Evolutionary conservation across 2,329 filamentous ascomycete species (phyloP).

Genomic region (Ophiocordyceps camponoti-saundersi): DNA sequence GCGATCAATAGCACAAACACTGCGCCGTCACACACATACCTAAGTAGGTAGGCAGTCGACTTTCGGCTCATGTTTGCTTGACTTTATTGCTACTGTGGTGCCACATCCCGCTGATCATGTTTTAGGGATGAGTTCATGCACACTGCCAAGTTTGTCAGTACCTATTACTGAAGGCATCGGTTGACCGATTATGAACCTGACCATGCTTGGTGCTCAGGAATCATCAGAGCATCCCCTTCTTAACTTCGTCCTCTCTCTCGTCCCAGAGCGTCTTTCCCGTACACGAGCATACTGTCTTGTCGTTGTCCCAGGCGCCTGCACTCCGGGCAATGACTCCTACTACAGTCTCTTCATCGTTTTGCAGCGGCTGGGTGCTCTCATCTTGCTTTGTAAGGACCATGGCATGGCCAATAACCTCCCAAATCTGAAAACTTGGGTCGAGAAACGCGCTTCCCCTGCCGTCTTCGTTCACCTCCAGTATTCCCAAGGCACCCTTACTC

Average conservation of each 20-base stretch:
- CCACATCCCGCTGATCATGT: background rate
- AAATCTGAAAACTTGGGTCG: constrained; percentile 70
- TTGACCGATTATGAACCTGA: background rate
- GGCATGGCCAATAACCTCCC: constrained; percentile 90
- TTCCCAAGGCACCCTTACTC: constrained; percentile 52
- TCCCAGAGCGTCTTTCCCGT: constrained; percentile 98
- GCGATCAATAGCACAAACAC: no score
- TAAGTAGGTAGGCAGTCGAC: background rate
- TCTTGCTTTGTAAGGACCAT: constrained; percentile 63
- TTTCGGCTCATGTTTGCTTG: background rate
- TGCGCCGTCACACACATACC: no score
- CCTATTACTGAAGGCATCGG: no score
- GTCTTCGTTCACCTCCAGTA: constrained; percentile 55
- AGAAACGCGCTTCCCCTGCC: constrained; percentile 69
- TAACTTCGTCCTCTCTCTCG: constrained; percentile 77
- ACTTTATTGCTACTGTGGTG: background rate
- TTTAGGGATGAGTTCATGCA: background rate
- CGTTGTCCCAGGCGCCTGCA: constrained; percentile 97
- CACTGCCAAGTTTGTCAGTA: background rate
- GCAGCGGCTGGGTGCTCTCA: constrained; percentile 32
- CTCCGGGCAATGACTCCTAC: constrained; percentile 90
- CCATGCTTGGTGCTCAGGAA: background rate
- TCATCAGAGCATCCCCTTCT: constrained; percentile 71
- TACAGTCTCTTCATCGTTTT: constrained; percentile 69
- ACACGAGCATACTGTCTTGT: constrained; percentile 96